Evolutionary conservation across 495 filamentous ascomycete species (phyloP).

Genomic region (Aspergillus wentii): DNA sequence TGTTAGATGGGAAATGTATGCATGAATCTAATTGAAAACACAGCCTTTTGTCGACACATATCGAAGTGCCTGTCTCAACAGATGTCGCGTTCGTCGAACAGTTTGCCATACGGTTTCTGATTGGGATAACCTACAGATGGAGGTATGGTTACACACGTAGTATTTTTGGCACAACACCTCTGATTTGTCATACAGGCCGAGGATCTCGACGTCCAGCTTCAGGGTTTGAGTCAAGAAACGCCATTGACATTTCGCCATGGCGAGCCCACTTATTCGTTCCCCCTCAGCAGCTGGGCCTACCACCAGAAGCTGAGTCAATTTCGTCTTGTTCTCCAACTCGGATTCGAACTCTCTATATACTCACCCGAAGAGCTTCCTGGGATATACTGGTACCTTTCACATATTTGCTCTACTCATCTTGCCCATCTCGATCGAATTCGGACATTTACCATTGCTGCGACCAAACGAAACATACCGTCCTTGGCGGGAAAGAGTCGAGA

Average conservation of each 20-base stretch:
- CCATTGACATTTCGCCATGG: slow-evolving; percentile 42
- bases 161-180: background rate
- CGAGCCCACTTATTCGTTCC: slow-evolving; percentile 56
- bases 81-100: slow-evolving; percentile 77
- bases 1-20: no score
- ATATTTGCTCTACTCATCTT: slow-evolving; percentile 44
- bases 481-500: slow-evolving; percentile 28
- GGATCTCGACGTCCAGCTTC: slow-evolving; percentile 69
- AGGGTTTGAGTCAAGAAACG: slow-evolving; percentile 55
- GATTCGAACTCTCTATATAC: slow-evolving; percentile 93
- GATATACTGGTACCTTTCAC: slow-evolving; percentile 79
- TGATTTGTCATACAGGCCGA: slow-evolving; percentile 47
- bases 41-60: slow-evolving; percentile 79
- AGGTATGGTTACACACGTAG: slow-evolving; percentile 38
- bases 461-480: slow-evolving; percentile 23
- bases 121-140: slow-evolving; percentile 80
- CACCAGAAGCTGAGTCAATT: slow-evolving; percentile 83
- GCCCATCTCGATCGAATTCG: slow-evolving; percentile 67
- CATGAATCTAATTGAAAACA: no score
- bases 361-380: slow-evolving; percentile 76
- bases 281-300: slow-evolving; percentile 84
- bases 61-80: slow-evolving; percentile 80
- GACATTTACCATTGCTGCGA: slow-evolving; percentile 45
- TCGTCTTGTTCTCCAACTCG: slow-evolving; percentile 84
- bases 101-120: slow-evolving; percentile 76